Base-by-base conservation (phyloP, 306 rosid species). In the Cercis canadensis region DNA sequence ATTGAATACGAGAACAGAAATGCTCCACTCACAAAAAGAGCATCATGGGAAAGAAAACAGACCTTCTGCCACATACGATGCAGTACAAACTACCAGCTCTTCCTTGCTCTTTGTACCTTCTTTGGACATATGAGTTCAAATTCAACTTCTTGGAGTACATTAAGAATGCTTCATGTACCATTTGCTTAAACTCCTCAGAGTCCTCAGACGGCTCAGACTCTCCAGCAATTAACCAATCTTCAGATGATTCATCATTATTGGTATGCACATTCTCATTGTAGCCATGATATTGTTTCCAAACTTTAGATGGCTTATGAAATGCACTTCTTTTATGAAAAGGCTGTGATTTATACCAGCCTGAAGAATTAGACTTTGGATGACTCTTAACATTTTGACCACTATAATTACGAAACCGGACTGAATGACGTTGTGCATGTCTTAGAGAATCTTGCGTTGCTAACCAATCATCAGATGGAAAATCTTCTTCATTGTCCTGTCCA, bases 61-160 rank as follows among this genome's bases (percentile, higher is more conserved):
- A 93, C 98, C 98, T 93, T 89, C 73, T 80, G 86, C 98, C 92
- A 73, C 98, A 93, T 37, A 84, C 94, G 72, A 90, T 78, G 92
- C 98, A 93, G 87, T 80, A 93, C 86, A 93, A 89, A 86, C 88
- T 81, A 67, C 97, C 96, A 64, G 88, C 88, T 70, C 86, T 90
- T 79, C 98, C 98, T 75, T 89, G 92, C 71, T 86, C 90, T 78
- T 62, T 87, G 85, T 90, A 93, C 80, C 96, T 84, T 83, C 83
- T 87, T 60, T 80, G 90, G 67, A 86, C 84, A 81, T 63, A 66
- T 41, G 82, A 34, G 78, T 76, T 76, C 80, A 81, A 69, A 90
- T 85, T 93, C 85, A 93, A 63, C 74, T 53, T 82, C 86, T 90
- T 93, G 47, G 90, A 85, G 87, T 80, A 90, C 60, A 59, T 69